Conservation (phyloP, 176 grass and related monocot species). For the Oryza glumipatula region DNA sequence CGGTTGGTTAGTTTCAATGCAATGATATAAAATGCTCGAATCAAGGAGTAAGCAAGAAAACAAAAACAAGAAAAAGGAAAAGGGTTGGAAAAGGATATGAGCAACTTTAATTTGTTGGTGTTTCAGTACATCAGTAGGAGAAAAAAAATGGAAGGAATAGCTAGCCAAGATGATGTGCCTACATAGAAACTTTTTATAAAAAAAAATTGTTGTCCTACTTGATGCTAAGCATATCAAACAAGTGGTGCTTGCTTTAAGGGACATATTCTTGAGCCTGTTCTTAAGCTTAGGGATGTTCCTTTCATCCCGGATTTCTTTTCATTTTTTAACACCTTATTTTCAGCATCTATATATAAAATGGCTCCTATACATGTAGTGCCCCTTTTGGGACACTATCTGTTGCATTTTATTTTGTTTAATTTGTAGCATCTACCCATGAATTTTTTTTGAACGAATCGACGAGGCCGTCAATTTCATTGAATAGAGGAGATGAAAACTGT, state of each 20-base stretch:
- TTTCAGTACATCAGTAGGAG: conserved; percentile 27
- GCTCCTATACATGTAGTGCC: conserved; percentile 34
- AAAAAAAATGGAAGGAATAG: conserved; percentile 37
- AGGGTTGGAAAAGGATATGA: background rate
- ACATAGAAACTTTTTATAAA: conserved; percentile 38
- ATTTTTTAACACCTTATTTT: conserved; percentile 43
- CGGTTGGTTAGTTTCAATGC: conserved; percentile 35
- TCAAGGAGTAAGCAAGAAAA: conserved; percentile 38
- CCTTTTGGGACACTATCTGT: background rate
- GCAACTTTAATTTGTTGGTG: conserved; percentile 39
- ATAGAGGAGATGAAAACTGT: too few relatives aligned
- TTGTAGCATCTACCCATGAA: conserved; percentile 19
- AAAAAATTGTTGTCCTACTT: conserved; percentile 24
- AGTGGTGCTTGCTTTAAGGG: conserved; percentile 56
- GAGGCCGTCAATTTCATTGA: too few relatives aligned
- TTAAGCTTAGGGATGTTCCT: conserved; percentile 48
- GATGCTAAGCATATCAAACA: conserved; percentile 48
- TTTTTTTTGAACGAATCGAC: background rate
- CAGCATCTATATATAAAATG: conserved; percentile 37
- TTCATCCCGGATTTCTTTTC: conserved; percentile 54
- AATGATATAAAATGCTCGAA: conserved; percentile 40
- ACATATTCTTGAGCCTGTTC: conserved; percentile 56
- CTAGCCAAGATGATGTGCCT: conserved; percentile 47
- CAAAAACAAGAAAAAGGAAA: conserved; percentile 24
- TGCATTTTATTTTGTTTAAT: background rate